These are phyloP conservation scores for Margaritispora aquatica DNA, from an alignment of 495 filamentous ascomycete genomes.

Conservation along the genomic window DNA sequence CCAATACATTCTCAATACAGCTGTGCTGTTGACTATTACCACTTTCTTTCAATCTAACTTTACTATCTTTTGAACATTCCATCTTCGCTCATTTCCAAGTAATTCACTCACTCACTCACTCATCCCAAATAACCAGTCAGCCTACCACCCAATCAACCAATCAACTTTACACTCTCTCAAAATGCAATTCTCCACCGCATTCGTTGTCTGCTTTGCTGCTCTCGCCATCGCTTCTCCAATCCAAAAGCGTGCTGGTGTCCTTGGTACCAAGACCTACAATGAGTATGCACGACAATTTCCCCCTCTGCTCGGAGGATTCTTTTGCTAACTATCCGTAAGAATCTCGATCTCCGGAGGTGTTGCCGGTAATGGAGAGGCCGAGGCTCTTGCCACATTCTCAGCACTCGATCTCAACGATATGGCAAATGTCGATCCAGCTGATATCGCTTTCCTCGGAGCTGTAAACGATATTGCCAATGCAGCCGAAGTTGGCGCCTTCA, in stretches of 20 bases:
- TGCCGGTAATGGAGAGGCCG: constrained; percentile 30
- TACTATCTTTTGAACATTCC: not conserved
- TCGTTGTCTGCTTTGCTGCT: not conserved
- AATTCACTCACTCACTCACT: not conserved
- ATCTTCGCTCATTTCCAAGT: not conserved
- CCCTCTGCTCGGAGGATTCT: not conserved
- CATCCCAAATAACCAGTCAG: too few species aligned
- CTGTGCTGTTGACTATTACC: not conserved
- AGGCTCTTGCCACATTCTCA: not conserved
- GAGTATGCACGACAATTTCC: not conserved
- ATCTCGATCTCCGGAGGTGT: constrained; percentile 36
- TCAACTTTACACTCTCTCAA: not conserved
- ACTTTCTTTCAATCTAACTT: not conserved
- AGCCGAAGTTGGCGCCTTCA: not conserved
- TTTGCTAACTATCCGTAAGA: constrained; percentile 8
- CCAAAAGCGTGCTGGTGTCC: constrained; percentile 4
- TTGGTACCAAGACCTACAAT: constrained; percentile 10
- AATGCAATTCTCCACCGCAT: constrained; percentile 8
- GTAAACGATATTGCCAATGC: not conserved
- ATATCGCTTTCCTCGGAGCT: not conserved
- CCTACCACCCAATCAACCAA: too few species aligned
- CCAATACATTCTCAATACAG: not conserved
- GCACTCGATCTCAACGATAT: not conserved
- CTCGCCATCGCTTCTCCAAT: not conserved
- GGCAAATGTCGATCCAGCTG: not conserved